Base-by-base conservation (phyloP, 306 rosid species). In the Pyrus communis region DNA sequence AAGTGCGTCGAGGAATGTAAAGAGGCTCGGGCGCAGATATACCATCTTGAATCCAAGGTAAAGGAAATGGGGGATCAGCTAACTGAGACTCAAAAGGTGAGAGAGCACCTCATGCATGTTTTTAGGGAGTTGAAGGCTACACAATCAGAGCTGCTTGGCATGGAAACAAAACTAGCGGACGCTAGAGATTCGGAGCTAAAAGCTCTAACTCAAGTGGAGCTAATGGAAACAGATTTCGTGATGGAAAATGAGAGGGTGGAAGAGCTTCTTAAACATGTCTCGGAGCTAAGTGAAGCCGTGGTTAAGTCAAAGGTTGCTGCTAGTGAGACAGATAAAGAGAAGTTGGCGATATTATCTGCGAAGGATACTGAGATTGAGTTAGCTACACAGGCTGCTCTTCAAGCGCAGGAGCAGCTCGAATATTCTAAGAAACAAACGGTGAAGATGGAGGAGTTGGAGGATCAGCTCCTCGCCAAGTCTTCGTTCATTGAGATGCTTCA, bases 101-200 rank as follows among this genome's bases (percentile, higher is more conserved):
- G 64, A 30, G 86, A 85, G 71, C 87, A 88, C 78, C 87, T 93
- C 59, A 49, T 70, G 14, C 84, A 68, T 69, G 91, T 75, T 80
- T 55, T 78, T 31, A 55, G 58, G 13, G 95, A 85, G 80, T 57
- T 93, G 75, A 84, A 87, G 77, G 81, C 84, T 19, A 66, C 83
- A 43, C 84, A 87, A 75, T 84, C 51, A 55, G 90, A 90, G 79
- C 82, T 89, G 40, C 86, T 89, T 54, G 77, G 78, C 61, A 76
- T 80, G 79, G 97, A 91, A 82, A 78, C 83, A 21, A 89, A 91
- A 72, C 83, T 91, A 61, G 84, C 59, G 59, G 78, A 79, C 15
- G 83, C 85, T n/a, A 84, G 85, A 82, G 88, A 87, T 74, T 79
- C 83, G 7, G 89, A 89, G 85, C 13, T 77, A 18, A 74, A 88